Conservation (phyloP, 768 basidiomycete species). For the Lenzites betulinus region DNA sequence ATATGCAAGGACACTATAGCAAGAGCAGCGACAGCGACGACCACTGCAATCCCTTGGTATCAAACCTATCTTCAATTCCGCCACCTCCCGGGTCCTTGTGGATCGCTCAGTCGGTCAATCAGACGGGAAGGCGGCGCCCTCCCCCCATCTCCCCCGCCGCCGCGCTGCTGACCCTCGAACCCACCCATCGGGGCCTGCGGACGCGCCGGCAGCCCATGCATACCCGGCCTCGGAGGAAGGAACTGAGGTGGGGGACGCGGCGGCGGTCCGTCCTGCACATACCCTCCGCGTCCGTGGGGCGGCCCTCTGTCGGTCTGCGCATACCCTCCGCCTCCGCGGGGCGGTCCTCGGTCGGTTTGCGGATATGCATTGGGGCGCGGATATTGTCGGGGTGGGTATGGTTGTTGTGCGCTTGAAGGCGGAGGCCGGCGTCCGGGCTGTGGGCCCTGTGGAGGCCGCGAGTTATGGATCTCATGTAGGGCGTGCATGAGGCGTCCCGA, state of each 20-base stretch:
- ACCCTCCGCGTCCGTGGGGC: neutral
- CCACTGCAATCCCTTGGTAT: neutral
- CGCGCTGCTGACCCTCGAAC: neutral
- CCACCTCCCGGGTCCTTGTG: neutral
- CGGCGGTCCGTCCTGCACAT: neutral
- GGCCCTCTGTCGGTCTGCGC: neutral
- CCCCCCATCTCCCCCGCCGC: neutral
- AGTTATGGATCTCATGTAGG: slow-evolving; percentile 13
- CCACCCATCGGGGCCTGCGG: too few relatives aligned
- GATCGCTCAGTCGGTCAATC: neutral
- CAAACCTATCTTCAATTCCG: neutral
- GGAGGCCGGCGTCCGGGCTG: neutral
- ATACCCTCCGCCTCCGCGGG: neutral
- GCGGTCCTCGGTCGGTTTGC: neutral
- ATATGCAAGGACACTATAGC: neutral
- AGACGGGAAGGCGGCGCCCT: neutral
- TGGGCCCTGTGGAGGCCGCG: neutral
- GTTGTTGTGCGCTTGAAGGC: slow-evolving; percentile 5
- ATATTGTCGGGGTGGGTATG: slow-evolving; percentile 3
- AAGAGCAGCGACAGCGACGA: neutral
- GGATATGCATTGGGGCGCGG: neutral
- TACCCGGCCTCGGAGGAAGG: neutral
- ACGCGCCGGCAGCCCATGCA: neutral
- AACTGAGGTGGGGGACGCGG: too few relatives aligned
- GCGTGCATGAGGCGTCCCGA: slow-evolving; percentile 20